These are phyloP conservation scores for Paecilomyces formosus DNA, from an alignment of 2,329 filamentous ascomycete genomes.

Conservation along the genomic window DNA sequence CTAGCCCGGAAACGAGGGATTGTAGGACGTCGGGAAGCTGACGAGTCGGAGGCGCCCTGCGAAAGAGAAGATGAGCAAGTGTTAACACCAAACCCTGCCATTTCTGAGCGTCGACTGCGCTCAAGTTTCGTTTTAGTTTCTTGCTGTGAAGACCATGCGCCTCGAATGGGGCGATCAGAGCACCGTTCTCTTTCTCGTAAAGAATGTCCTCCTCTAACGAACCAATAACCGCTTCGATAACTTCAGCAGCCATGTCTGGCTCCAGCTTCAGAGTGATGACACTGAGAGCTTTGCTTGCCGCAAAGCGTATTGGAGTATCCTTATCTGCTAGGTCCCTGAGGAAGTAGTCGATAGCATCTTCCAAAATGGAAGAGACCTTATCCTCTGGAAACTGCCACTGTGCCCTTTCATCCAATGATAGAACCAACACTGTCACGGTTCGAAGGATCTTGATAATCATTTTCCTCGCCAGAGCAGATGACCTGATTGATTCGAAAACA, in stretches of 20 bases:
- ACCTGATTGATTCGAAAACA: constrained; percentile 49
- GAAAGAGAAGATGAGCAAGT: constrained; percentile 77
- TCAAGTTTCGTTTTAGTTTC: constrained; percentile 51
- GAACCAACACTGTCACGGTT: constrained; percentile 60
- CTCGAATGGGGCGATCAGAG: constrained; percentile 29
- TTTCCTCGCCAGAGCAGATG: constrained; percentile 74
- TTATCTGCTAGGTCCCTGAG: constrained; percentile 74
- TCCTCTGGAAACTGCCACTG: constrained; percentile 20
- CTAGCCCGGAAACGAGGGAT: constrained; percentile 68
- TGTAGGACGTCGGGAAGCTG: constrained; percentile 68
- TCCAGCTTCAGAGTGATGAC: constrained; percentile 76
- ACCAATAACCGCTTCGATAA: constrained; percentile 78
- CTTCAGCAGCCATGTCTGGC: constrained; percentile 71
- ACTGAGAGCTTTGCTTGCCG: constrained; percentile 87
- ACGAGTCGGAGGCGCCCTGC: constrained; percentile 65
- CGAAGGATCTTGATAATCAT: constrained; percentile 78
- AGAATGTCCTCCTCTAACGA: constrained; percentile 56
- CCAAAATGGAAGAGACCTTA: constrained; percentile 51
- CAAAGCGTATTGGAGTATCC: constrained; percentile 82
- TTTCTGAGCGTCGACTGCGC: constrained; percentile 68
- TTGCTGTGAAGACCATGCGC: constrained; percentile 24
- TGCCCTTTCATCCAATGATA: constrained; percentile 43
- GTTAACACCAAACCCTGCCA: constrained; percentile 94
- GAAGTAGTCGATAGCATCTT: constrained; percentile 74
- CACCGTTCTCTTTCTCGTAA: constrained; percentile 41